Evolutionary conservation across 768 basidiomycete genomes (phyloP).

Genomic region (Pleurotus eryngii): DNA sequence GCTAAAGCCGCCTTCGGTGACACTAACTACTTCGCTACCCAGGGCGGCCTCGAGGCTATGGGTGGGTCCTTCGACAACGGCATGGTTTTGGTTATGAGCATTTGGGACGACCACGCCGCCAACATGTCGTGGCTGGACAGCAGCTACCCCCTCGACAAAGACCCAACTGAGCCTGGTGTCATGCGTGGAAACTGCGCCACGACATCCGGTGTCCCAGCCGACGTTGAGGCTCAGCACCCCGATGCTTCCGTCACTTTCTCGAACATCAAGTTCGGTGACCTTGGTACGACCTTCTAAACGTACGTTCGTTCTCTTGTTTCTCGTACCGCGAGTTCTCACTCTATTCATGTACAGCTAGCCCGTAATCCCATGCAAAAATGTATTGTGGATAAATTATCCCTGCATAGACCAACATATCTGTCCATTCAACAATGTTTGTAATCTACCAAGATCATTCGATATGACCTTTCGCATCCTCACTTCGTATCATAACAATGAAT

Average conservation of each 20-base stretch:
- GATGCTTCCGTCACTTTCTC: slow-evolving; percentile 30
- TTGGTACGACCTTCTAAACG: slow-evolving; percentile 31
- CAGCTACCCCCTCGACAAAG: slow-evolving; percentile 24
- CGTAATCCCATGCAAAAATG: too few relatives aligned
- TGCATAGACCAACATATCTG: too few relatives aligned
- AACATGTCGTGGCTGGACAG: slow-evolving; percentile 27
- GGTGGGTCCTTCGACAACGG: slow-evolving; percentile 33
- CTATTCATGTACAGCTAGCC: too few relatives aligned
- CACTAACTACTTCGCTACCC: slow-evolving; percentile 34
- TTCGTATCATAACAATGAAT: too few relatives aligned
- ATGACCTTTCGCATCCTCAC: too few relatives aligned
- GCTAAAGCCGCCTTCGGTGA: slow-evolving; percentile 45
- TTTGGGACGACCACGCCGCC: slow-evolving; percentile 41
- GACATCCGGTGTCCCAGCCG: slow-evolving; percentile 30
- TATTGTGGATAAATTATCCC: too few relatives aligned
- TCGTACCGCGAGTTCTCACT: too few relatives aligned
- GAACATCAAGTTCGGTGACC: slow-evolving; percentile 37
- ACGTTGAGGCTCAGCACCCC: slow-evolving; percentile 26
- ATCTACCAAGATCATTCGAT: too few relatives aligned
- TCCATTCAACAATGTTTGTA: too few relatives aligned
- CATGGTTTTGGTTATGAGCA: slow-evolving; percentile 38
- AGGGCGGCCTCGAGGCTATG: slow-evolving; percentile 40
- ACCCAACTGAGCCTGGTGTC: slow-evolving; percentile 17
- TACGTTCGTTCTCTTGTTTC: too few relatives aligned
- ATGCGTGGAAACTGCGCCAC: slow-evolving; percentile 15